These are phyloP conservation scores for Steccherinum ochraceum DNA, from an alignment of 768 basidiomycete species.

Conservation along the genomic window DNA sequence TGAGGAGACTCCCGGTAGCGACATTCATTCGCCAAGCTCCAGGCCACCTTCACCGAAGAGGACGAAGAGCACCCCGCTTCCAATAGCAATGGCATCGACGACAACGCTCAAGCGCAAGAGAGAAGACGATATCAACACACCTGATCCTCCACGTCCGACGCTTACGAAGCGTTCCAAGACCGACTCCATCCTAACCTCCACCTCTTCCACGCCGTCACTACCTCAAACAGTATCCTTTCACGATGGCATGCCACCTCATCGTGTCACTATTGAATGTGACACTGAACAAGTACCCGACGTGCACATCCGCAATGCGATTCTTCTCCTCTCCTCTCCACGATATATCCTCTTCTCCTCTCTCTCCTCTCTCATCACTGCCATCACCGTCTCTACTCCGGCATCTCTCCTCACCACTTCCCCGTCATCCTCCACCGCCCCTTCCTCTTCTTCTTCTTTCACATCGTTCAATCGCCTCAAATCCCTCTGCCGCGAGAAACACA, in stretches of 20 bases:
- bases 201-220: background rate
- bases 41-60: background rate
- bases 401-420: background rate
- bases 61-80: background rate
- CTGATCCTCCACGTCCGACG: background rate
- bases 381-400: background rate
- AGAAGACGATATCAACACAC: background rate
- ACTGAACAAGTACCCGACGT: slow-evolving; percentile 48
- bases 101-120: background rate
- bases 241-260: slow-evolving; percentile 10
- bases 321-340: slow-evolving; percentile 46
- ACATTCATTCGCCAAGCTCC: background rate
- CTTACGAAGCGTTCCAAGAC: background rate
- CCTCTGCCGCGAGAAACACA: slow-evolving; percentile 50
- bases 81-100: no score
- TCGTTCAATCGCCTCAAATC: slow-evolving; percentile 31
- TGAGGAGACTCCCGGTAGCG: background rate
- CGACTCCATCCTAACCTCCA: background rate
- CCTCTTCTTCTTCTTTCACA: slow-evolving; percentile 37
- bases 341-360: slow-evolving; percentile 49
- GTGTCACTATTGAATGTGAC: slow-evolving; percentile 36
- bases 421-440: slow-evolving; percentile 34
- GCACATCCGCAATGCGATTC: slow-evolving; percentile 53
- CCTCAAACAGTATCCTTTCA: slow-evolving; percentile 21
- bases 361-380: slow-evolving; percentile 41